Conservation (phyloP, 495 filamentous ascomycete genomes). For the Daldinia concentrica region DNA sequence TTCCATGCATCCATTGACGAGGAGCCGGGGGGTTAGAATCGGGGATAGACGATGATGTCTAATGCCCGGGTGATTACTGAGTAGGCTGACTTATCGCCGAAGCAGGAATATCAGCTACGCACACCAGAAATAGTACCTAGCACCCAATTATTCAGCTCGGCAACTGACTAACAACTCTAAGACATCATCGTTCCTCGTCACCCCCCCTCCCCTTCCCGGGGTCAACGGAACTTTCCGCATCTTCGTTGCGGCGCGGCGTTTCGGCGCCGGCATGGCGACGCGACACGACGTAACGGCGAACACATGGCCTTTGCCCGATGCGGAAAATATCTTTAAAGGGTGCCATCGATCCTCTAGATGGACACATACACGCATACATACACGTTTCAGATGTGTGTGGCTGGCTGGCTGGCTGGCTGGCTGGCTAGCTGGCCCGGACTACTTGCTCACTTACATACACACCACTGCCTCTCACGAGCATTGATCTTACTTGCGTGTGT, state of each 20-base stretch:
- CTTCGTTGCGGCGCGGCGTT: neutral
- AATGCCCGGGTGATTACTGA: neutral
- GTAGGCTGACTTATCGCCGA: neutral
- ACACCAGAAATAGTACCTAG: conserved; percentile 14
- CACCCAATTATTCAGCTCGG: conserved; percentile 3
- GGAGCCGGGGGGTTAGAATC: neutral
- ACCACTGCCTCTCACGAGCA: conserved; percentile 4
- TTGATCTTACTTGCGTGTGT: conserved; percentile 26
- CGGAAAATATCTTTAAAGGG: neutral
- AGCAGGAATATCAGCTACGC: neutral
- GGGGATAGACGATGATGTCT: neutral
- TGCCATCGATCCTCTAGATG: conserved; percentile 1
- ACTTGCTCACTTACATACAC: neutral
- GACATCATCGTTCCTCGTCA: neutral
- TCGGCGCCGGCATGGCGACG: neutral
- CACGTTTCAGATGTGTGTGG: conserved; percentile 34
- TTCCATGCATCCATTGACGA: neutral
- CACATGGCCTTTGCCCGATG: neutral
- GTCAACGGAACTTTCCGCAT: neutral
- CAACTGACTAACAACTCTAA: neutral
- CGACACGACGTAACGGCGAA: conserved; percentile 2
- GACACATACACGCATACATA: conserved; percentile 1
- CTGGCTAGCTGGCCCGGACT: conserved; percentile 30
- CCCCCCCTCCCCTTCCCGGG: neutral
- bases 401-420: no score